These are phyloP conservation scores for Hygrocybe coccinea DNA, from an alignment of 768 basidiomycete species.

Conservation along the genomic window DNA sequence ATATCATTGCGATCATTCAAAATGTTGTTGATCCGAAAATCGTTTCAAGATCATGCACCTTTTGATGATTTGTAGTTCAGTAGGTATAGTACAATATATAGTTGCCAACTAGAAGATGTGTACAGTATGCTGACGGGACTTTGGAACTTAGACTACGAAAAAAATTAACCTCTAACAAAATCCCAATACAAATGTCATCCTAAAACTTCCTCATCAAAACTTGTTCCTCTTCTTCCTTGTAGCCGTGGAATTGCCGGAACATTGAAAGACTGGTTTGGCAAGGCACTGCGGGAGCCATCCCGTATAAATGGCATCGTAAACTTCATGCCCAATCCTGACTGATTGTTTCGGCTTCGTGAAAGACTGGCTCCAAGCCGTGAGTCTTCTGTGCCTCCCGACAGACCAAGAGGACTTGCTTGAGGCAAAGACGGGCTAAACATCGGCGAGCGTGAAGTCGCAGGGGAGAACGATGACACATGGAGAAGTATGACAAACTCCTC, in stretches of 20 bases:
- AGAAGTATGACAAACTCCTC: slow-evolving; percentile 84
- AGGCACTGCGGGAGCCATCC: slow-evolving; percentile 52
- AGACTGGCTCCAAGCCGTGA: slow-evolving; percentile 49
- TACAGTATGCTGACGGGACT: too few relatives aligned
- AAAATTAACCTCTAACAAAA: not conserved
- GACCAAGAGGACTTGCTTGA: slow-evolving; percentile 13
- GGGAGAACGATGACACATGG: slow-evolving; percentile 78
- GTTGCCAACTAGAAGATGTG: too few relatives aligned
- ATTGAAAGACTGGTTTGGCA: slow-evolving; percentile 46
- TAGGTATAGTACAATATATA: too few relatives aligned
- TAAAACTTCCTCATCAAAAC: slow-evolving; percentile 10
- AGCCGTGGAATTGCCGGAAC: slow-evolving; percentile 30
- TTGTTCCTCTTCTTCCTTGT: slow-evolving; percentile 7
- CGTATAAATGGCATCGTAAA: slow-evolving; percentile 28
- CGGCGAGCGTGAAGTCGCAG: slow-evolving; percentile 53
- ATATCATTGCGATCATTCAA: not conserved
- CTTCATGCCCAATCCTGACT: slow-evolving; percentile 41
- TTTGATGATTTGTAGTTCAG: too few relatives aligned
- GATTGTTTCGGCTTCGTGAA: slow-evolving; percentile 55
- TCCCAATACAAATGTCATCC: slow-evolving; percentile 6
- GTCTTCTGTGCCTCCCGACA: slow-evolving; percentile 36
- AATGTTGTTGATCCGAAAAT: not conserved
- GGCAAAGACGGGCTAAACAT: slow-evolving; percentile 36
- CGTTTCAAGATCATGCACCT: not conserved
- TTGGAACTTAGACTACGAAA: too few relatives aligned